phyloP scores from a whole-genome alignment of 306 rosid genomes.

The Fragaria nilgerrensis region DNA sequence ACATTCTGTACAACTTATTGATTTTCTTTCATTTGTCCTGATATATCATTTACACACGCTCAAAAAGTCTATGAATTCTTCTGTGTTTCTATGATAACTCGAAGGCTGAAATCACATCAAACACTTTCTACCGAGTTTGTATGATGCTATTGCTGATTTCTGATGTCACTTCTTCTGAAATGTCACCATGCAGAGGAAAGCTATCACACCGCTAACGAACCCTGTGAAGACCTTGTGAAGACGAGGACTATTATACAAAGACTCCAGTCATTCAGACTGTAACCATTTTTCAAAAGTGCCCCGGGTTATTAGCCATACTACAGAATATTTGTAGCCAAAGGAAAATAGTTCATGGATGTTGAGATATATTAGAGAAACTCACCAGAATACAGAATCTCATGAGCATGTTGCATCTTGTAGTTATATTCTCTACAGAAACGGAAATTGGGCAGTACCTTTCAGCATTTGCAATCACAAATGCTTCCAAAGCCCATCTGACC shows the following conservation, averaged over 20 bases:
- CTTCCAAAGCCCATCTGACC: conserved; percentile 80
- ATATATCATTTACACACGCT: not conserved
- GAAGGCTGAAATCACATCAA: not conserved
- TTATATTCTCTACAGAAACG: not conserved
- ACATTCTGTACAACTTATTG: not conserved
- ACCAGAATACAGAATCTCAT: not conserved
- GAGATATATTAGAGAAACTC: not conserved
- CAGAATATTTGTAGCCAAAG: conserved; percentile 59
- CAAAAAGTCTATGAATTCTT: not conserved
- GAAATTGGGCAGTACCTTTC: conserved; percentile 53
- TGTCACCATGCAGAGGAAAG: conserved; percentile 59
- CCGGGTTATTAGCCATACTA: conserved; percentile 92
- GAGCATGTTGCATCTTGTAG: not conserved
- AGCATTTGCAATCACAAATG: conserved; percentile 78
- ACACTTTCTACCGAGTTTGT: not conserved
- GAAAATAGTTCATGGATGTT: conserved; percentile 3
- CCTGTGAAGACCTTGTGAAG: conserved; percentile 37
- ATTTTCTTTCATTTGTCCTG: not conserved
- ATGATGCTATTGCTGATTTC: not conserved
- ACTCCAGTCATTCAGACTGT: conserved; percentile 73
- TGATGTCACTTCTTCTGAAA: conserved; percentile 62
- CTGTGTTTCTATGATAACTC: not conserved
- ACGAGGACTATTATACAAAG: conserved; percentile 59
- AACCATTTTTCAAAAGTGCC: conserved; percentile 52
- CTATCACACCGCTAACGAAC: conserved; percentile 44